These are phyloP conservation scores for Phytopythium ostracodes DNA, from an alignment of 352 stramenopile genomes.

Conservation along the genomic window DNA sequence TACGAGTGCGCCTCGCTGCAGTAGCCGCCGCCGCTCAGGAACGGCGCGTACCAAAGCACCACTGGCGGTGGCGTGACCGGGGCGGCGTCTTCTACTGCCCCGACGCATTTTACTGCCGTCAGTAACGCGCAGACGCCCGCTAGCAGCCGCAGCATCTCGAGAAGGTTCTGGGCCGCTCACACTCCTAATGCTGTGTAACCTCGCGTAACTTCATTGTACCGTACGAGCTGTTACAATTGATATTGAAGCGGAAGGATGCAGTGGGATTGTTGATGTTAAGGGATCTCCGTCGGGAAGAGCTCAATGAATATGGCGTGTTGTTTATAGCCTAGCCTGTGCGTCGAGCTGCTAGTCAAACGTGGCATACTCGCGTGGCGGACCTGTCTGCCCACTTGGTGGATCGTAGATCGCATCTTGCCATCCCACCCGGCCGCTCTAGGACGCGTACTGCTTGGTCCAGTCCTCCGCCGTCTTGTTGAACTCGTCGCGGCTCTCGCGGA, in stretches of 20 bases:
- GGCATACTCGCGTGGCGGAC: not conserved
- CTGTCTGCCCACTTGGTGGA: not conserved
- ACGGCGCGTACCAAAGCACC: conserved; percentile 89
- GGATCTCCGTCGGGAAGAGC: too few relatives aligned
- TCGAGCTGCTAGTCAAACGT: not conserved
- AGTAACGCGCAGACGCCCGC: not conserved
- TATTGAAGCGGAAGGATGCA: too few relatives aligned
- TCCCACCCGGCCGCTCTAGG: conserved; percentile 26
- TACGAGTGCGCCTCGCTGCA: conserved; percentile 91
- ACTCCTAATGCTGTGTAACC: too few relatives aligned
- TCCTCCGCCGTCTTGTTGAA: conserved; percentile 94
- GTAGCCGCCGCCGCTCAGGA: conserved; percentile 90
- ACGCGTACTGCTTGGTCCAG: conserved; percentile 89
- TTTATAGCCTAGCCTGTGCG: too few relatives aligned
- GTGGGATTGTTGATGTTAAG: too few relatives aligned
- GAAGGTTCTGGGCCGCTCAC: not conserved
- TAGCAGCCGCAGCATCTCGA: not conserved
- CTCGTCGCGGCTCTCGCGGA: conserved; percentile 90
- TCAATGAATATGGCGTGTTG: too few relatives aligned
- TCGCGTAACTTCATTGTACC: too few relatives aligned
- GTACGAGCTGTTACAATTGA: too few relatives aligned
- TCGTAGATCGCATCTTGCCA: not conserved
- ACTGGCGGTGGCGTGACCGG: conserved; percentile 14
- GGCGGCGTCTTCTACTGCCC: not conserved
- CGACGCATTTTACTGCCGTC: conserved; percentile 4